A percentile compares a stretch with the other conserved stretches of the same genome.
These are phyloP conservation scores for Fusarium abutilonis DNA, from an alignment of 2,329 filamentous ascomycete genomes.

Conservation along the genomic window DNA sequence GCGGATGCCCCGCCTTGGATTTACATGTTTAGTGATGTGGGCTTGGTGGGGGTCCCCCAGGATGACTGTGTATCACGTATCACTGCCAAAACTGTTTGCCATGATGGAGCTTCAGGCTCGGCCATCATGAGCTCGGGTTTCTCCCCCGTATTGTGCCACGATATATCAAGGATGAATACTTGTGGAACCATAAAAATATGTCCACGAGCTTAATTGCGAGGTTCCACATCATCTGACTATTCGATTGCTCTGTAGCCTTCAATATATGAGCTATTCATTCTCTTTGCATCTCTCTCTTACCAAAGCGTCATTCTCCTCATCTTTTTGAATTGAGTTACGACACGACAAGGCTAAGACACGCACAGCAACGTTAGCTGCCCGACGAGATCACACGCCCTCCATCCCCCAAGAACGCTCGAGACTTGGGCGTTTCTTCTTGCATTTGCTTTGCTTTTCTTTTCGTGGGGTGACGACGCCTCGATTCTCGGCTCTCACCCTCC, in stretches of 20 bases:
- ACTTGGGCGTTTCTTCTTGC: constrained; percentile 5
- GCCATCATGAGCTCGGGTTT: constrained; percentile 32
- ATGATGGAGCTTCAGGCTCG: constrained; percentile 33
- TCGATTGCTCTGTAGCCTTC: constrained; percentile 3
- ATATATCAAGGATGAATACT: not conserved
- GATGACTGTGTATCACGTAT: not conserved
- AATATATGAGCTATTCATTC: constrained; percentile 2
- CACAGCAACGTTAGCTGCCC: not conserved
- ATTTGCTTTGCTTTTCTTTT: constrained; percentile 8
- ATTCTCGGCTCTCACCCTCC: constrained; percentile 18
- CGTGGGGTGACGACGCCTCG: constrained; percentile 38
- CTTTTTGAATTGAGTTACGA: constrained; percentile 13
- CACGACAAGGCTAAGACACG: constrained; percentile 14
- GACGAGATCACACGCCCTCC: constrained; percentile 24
- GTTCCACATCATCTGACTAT: constrained; percentile 23
- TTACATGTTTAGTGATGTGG: constrained; percentile 25
- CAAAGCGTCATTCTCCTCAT: constrained; percentile 18
- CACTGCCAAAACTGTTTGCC: constrained; percentile 27
- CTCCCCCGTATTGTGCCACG: not conserved
- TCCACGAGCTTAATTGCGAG: constrained; percentile 27
- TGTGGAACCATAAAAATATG: constrained; percentile 19
- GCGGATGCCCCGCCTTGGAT: constrained; percentile 33
- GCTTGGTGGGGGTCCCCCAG: constrained; percentile 37
- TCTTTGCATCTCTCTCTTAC: not conserved
- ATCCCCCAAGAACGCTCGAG: constrained; percentile 21